phyloP scores from a whole-genome alignment of 371 early-diverging fungal species.

The Mucor indicus region DNA sequence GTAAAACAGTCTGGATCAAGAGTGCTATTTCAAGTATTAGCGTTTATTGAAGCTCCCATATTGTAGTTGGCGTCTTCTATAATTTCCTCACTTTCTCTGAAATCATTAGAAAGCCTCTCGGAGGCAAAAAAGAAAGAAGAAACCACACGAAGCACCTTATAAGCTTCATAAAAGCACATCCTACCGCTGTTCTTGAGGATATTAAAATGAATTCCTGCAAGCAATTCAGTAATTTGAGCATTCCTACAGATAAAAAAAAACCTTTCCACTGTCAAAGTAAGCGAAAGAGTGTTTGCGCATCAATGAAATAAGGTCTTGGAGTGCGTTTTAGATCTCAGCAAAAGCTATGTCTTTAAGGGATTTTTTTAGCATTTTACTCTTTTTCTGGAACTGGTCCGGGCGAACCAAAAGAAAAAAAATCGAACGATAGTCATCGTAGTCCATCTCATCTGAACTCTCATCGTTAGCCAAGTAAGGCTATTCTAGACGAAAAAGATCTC shows the following conservation, averaged over 20 bases:
- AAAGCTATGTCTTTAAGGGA: conserved; percentile 4
- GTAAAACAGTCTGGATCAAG: too few relatives aligned
- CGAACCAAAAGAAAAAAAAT: not conserved
- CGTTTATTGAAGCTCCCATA: too few relatives aligned
- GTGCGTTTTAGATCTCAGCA: conserved; percentile 7
- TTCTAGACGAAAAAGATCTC: conserved; percentile 10
- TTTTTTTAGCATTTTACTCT: conserved; percentile 5
- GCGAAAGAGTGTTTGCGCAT: conserved; percentile 9
- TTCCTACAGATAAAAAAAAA: conserved; percentile 8
- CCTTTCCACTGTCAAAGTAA: conserved; percentile 6
- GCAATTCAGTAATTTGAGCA: conserved; percentile 8
- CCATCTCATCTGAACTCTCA: conserved; percentile 8
- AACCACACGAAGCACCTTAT: conserved; percentile 7
- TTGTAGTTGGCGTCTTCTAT: too few relatives aligned
- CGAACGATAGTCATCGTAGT: conserved; percentile 4
- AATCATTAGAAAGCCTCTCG: too few relatives aligned
- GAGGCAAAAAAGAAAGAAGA: conserved; percentile 8
- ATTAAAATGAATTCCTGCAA: conserved; percentile 8
- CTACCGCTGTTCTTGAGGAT: conserved; percentile 8
- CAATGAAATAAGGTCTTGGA: conserved; percentile 6
- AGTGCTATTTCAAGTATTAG: too few relatives aligned
- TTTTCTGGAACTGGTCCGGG: conserved; percentile 8
- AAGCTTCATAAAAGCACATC: conserved; percentile 8
- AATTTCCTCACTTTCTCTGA: too few relatives aligned
- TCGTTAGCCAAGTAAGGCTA: conserved; percentile 11